Evolutionary conservation across 345 rosid genomes (phyloP).

Genomic region (Orychophragmus violaceus): DNA sequence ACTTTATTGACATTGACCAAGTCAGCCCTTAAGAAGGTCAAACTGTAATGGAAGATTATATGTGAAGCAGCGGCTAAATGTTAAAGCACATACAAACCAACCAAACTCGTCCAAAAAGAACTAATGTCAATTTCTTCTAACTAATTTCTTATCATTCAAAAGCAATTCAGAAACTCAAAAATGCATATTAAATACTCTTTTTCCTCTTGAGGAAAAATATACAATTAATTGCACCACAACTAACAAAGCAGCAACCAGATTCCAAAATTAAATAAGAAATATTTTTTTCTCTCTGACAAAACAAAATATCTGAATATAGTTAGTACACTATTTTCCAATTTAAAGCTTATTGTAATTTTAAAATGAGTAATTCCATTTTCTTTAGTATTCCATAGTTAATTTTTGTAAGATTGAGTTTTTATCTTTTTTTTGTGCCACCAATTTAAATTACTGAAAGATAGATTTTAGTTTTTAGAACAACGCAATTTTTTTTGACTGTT

Average conservation of each 20-base stretch:
- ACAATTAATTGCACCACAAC: slow-evolving; percentile 23
- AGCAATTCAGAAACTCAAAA: background rate
- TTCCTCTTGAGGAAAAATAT: background rate
- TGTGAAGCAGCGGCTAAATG: background rate
- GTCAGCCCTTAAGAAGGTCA: background rate
- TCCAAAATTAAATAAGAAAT: slow-evolving; percentile 10
- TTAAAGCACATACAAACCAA: slow-evolving; percentile 17
- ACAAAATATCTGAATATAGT: slow-evolving; percentile 2
- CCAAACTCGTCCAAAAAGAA: slow-evolving; percentile 15
- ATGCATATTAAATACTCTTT: background rate
- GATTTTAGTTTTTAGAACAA: no score
- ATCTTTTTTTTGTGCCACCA: no score
- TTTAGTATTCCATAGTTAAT: no score
- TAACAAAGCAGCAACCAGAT: slow-evolving; percentile 22
- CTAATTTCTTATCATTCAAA: slow-evolving; percentile 14
- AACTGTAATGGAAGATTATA: slow-evolving; percentile 8
- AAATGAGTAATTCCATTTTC: no score
- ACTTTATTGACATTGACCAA: slow-evolving; percentile 1
- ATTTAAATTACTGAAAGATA: no score
- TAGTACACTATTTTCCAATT: background rate
- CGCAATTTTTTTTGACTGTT: no score
- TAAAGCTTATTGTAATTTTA: background rate
- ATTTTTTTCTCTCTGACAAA: slow-evolving; percentile 8
- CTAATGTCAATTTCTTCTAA: slow-evolving; percentile 13
- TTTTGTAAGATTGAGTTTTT: no score